Percentiles rank a stretch among this genome's conserved stretches.
Conservation (phyloP, 345 rosid genomes). For the Acer campestre region DNA sequence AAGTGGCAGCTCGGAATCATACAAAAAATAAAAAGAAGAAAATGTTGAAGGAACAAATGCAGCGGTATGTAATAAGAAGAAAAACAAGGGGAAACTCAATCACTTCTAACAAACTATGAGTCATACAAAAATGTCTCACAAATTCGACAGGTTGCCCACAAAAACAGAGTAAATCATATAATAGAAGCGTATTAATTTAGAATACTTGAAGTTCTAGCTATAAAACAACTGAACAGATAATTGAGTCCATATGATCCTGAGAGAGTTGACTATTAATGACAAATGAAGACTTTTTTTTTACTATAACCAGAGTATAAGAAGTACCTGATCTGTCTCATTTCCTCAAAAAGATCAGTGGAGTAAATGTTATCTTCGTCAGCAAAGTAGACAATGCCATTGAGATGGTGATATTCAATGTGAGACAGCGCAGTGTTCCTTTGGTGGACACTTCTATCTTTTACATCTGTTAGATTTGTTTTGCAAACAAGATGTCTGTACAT, state of each 20-base stretch:
- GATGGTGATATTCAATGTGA: conserved; percentile 63
- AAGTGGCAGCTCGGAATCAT: not conserved
- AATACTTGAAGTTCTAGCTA: not conserved
- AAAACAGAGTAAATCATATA: not conserved
- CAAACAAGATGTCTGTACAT: conserved; percentile 67
- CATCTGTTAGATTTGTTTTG: conserved; percentile 47
- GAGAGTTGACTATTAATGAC: not conserved
- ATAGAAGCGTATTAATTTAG: not conserved
- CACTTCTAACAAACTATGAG: not conserved
- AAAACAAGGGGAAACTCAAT: not conserved
- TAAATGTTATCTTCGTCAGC: conserved; percentile 53
- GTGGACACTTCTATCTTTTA: conserved; percentile 46
- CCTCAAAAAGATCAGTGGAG: conserved; percentile 47
- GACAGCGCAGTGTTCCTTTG: conserved; percentile 63
- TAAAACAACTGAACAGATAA: not conserved
- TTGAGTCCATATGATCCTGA: not conserved
- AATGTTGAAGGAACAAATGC: not conserved
- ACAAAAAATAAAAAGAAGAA: not conserved
- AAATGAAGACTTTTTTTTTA: not conserved
- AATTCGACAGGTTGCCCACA: not conserved
- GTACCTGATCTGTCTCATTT: conserved; percentile 65
- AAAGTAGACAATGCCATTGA: conserved; percentile 64
- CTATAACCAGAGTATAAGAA: not conserved
- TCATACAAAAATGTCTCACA: not conserved
- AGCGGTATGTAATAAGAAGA: not conserved